These are phyloP conservation scores for Gracilaria vermiculophylla DNA, from an alignment of 23 red algal genomes.

Conservation along the genomic window DNA sequence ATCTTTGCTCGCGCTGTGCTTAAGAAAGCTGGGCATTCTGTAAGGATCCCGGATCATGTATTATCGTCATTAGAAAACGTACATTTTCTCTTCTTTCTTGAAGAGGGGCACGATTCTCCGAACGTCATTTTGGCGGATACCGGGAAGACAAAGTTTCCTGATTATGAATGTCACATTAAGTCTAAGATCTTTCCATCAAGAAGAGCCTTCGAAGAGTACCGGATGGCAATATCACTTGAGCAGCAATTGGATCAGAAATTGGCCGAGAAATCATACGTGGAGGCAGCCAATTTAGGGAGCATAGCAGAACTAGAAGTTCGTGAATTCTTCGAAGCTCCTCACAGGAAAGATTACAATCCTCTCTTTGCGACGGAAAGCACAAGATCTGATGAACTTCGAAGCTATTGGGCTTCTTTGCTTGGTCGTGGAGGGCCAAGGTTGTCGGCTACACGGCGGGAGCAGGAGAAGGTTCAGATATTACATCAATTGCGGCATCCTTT, in stretches of 20 bases:
- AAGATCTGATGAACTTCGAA: background rate
- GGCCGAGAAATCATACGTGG: background rate
- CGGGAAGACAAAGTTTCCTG: conserved; percentile 40
- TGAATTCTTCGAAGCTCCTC: conserved; percentile 15
- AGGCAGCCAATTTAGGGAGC: conserved; percentile 31
- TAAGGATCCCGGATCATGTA: conserved; percentile 39
- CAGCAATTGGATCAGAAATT: conserved; percentile 17
- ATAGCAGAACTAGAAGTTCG: conserved; percentile 50
- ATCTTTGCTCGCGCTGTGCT: conserved; percentile 27
- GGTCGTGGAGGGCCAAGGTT: background rate
- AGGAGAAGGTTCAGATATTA: background rate
- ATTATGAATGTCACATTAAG: conserved; percentile 21
- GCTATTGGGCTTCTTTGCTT: background rate
- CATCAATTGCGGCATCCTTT: conserved; percentile 56
- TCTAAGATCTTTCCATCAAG: conserved; percentile 26
- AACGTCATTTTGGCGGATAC: conserved; percentile 57
- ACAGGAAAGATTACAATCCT: background rate
- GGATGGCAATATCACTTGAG: conserved; percentile 26
- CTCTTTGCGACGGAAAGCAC: no score
- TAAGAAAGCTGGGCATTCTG: conserved; percentile 38
- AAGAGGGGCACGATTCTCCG: conserved; percentile 59
- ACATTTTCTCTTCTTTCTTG: conserved; percentile 69
- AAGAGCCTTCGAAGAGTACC: conserved; percentile 36
- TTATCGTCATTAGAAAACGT: conserved; percentile 30
- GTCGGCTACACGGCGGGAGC: background rate